These are phyloP conservation scores for Sherardia arvensis DNA, from an alignment of 257 asterid species.

Conservation along the genomic window DNA sequence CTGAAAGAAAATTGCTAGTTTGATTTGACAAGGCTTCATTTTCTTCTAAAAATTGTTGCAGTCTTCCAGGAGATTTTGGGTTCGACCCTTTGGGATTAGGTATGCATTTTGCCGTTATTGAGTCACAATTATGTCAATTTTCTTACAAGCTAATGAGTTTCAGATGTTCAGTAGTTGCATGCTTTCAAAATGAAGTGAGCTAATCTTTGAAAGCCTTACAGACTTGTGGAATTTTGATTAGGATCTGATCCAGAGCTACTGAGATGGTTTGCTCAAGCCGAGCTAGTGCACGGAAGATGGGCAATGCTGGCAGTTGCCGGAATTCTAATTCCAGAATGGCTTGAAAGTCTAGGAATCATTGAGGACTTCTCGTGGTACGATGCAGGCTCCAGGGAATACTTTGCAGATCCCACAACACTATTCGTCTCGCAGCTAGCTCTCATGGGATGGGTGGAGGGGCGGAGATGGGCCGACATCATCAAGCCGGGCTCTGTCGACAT, in stretches of 20 bases:
- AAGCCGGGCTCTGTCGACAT: slow-evolving; percentile 77
- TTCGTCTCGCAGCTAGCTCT: slow-evolving; percentile 48
- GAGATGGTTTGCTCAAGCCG: slow-evolving; percentile 89
- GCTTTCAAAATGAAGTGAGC: too few relatives aligned
- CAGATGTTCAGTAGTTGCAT: too few relatives aligned
- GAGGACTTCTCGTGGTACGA: slow-evolving; percentile 70
- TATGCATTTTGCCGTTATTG: slow-evolving; percentile 11
- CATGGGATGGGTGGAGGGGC: slow-evolving; percentile 91
- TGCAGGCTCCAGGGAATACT: slow-evolving; percentile 68
- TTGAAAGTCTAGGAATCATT: slow-evolving; percentile 61
- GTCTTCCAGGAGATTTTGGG: slow-evolving; percentile 90
- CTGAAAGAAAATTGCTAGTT: background rate
- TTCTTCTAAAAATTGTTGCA: slow-evolving; percentile 14
- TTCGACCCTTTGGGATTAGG: slow-evolving; percentile 87
- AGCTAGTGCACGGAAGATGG: slow-evolving; percentile 71
- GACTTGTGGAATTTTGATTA: slow-evolving; percentile 3
- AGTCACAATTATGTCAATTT: background rate
- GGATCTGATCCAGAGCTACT: slow-evolving; percentile 80
- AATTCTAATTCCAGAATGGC: slow-evolving; percentile 75
- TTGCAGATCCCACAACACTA: slow-evolving; percentile 60
- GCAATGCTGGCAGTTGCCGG: slow-evolving; percentile 87
- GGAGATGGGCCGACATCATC: slow-evolving; percentile 80
- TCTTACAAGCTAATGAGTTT: background rate
- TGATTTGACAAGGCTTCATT: background rate
- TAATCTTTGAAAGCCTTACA: too few relatives aligned